Conservation (phyloP, 108 stramenopile genomes). For the Schizochytrium sp. region DNA sequence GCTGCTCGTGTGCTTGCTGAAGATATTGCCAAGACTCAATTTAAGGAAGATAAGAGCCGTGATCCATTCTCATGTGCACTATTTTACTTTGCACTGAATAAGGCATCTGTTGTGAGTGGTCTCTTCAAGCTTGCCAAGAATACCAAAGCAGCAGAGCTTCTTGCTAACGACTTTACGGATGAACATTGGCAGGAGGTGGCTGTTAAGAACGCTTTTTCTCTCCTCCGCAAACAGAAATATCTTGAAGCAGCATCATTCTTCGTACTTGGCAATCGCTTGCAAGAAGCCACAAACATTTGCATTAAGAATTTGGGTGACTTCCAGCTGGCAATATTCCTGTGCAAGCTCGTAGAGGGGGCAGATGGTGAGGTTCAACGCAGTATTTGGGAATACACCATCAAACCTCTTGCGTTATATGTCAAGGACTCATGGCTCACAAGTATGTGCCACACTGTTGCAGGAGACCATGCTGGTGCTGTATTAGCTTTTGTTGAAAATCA, state of each 20-base stretch:
- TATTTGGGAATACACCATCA: slow-evolving; percentile 36
- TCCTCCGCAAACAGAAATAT: neutral
- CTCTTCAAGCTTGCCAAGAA: slow-evolving; percentile 52
- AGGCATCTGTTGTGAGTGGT: slow-evolving; percentile 57
- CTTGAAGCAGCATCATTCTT: slow-evolving; percentile 53
- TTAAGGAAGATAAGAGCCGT: neutral
- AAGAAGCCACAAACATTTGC: slow-evolving; percentile 44
- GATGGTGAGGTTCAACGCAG: slow-evolving; percentile 12
- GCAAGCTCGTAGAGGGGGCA: slow-evolving; percentile 34
- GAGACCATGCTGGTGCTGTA: neutral
- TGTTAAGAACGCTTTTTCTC: slow-evolving; percentile 44
- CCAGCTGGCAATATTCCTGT: slow-evolving; percentile 39
- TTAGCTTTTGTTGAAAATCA: slow-evolving; percentile 37
- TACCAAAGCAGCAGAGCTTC: slow-evolving; percentile 42
- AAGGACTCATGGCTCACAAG: slow-evolving; percentile 14
- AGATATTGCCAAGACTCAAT: slow-evolving; percentile 42
- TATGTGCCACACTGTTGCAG: slow-evolving; percentile 34
- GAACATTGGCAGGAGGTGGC: slow-evolving; percentile 30
- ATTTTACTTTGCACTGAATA: slow-evolving; percentile 53
- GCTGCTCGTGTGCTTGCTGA: slow-evolving; percentile 34
- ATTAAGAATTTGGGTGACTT: slow-evolving; percentile 38
- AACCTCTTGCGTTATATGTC: slow-evolving; percentile 3
- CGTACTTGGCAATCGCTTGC: slow-evolving; percentile 26
- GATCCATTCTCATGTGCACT: slow-evolving; percentile 49
- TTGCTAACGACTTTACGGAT: slow-evolving; percentile 52